Conservation (phyloP, 176 grass and related monocot species). For the Poa annua region DNA sequence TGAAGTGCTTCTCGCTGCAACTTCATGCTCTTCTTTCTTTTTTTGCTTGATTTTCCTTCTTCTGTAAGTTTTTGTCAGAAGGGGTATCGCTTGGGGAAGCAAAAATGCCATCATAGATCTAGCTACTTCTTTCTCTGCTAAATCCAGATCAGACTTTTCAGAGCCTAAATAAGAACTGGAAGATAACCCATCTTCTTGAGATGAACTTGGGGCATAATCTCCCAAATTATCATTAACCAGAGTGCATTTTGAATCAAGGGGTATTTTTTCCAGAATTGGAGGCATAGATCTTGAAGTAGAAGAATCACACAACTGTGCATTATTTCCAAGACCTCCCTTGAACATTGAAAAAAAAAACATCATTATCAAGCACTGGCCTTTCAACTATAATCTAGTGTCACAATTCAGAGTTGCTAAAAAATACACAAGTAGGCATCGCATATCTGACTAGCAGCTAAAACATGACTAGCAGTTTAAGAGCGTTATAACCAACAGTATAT, state of each 20-base stretch:
- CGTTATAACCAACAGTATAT: neutral
- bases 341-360: constrained; percentile 45
- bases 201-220: constrained; percentile 60
- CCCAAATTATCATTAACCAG: constrained; percentile 43
- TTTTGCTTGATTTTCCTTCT: constrained; percentile 57
- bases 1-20: constrained; percentile 23
- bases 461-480: neutral
- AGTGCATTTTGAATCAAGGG: constrained; percentile 34
- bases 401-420: constrained; percentile 30
- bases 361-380: constrained; percentile 34
- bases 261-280: constrained; percentile 41
- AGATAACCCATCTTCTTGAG: constrained; percentile 53
- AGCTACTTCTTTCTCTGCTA: constrained; percentile 65
- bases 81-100: constrained; percentile 83
- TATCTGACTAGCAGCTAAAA: constrained; percentile 21
- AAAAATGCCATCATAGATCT: constrained; percentile 86
- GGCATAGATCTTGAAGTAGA: constrained; percentile 37
- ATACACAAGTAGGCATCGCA: neutral
- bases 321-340: constrained; percentile 43
- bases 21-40: constrained; percentile 43
- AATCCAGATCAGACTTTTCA: constrained; percentile 64
- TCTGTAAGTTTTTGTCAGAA: constrained; percentile 72
- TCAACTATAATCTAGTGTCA: constrained; percentile 21
- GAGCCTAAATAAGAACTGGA: constrained; percentile 77
- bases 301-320: constrained; percentile 31